These are phyloP conservation scores for Piromyces sp. DNA, from an alignment of 192 early-diverging fungal species.

Conservation along the genomic window DNA sequence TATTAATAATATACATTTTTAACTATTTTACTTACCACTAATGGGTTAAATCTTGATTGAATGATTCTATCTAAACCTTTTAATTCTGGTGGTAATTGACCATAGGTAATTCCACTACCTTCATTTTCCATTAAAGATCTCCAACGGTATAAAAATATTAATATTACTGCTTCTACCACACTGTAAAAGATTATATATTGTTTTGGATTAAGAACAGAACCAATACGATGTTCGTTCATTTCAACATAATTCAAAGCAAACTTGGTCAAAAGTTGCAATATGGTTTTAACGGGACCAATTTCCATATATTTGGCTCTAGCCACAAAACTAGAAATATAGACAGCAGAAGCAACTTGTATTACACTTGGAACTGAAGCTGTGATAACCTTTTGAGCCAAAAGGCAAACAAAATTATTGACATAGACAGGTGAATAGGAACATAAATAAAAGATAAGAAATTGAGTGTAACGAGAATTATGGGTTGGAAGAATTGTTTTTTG, in stretches of 20 bases:
- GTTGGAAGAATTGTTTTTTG: constrained; percentile 63
- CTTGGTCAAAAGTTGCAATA: constrained; percentile 43
- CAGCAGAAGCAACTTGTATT: constrained; percentile 54
- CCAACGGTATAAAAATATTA: constrained; percentile 93
- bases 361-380: constrained; percentile 40
- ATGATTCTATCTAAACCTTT: constrained; percentile 54
- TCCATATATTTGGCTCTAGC: constrained; percentile 69
- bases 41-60: constrained; percentile 56
- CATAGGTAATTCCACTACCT: constrained; percentile 8
- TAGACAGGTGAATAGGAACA: constrained; percentile 40
- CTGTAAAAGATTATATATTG: constrained; percentile 70
- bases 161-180: constrained; percentile 71
- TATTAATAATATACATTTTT: too few species aligned
- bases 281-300: constrained; percentile 35
- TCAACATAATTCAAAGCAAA: constrained; percentile 57
- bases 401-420: constrained; percentile 61
- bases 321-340: constrained; percentile 75
- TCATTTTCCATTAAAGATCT: constrained; percentile 43
- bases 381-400: constrained; percentile 40
- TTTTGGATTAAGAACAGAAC: constrained; percentile 26
- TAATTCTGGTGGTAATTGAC: constrained; percentile 20
- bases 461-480: constrained; percentile 74
- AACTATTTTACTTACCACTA: constrained; percentile 30
- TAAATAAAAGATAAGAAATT: constrained; percentile 79
- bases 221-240: constrained; percentile 25